phyloP scores from a whole-genome alignment of 2,329 filamentous ascomycete genomes.

The Epichloe coenophiala region DNA sequence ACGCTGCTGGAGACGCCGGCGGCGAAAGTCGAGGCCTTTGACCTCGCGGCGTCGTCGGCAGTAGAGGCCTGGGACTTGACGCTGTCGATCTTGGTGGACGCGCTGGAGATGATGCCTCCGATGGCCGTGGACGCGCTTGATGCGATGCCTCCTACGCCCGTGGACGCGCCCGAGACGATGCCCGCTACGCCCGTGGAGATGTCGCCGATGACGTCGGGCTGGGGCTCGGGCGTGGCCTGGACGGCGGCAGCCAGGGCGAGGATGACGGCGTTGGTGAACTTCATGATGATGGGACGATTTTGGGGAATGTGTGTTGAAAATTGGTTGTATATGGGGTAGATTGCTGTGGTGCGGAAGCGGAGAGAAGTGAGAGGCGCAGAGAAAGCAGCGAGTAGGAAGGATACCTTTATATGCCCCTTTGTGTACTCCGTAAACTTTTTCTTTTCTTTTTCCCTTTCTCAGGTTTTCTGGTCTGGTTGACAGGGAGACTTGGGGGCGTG shows the following conservation, averaged over 20 bases:
- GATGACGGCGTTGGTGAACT: conserved; percentile 22
- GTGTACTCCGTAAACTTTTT: too few species aligned
- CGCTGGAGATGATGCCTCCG: neutral
- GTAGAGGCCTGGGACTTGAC: neutral
- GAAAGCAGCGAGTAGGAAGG: too few species aligned
- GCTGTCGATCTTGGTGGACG: neutral
- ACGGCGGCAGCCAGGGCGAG: conserved; percentile 19
- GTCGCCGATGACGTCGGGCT: conserved; percentile 1
- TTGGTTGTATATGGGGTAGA: neutral
- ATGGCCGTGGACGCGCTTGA: conserved; percentile 1
- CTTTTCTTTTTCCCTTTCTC: neutral
- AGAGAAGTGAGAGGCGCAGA: too few species aligned
- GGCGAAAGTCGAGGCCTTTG: conserved; percentile 4
- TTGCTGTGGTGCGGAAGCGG: neutral
- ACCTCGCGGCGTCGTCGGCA: neutral
- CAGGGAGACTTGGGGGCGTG: neutral
- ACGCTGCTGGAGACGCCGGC: conserved; percentile 6
- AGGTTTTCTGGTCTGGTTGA: neutral
- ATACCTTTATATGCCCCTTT: neutral
- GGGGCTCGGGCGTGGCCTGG: conserved; percentile 13
- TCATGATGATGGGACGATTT: conserved; percentile 17
- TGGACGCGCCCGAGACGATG: too few species aligned
- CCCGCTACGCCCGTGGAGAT: neutral
- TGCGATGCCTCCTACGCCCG: neutral
- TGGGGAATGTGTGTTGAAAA: neutral